Conservation (phyloP, 441 rosid species). For the Eutrema salsugineum region DNA sequence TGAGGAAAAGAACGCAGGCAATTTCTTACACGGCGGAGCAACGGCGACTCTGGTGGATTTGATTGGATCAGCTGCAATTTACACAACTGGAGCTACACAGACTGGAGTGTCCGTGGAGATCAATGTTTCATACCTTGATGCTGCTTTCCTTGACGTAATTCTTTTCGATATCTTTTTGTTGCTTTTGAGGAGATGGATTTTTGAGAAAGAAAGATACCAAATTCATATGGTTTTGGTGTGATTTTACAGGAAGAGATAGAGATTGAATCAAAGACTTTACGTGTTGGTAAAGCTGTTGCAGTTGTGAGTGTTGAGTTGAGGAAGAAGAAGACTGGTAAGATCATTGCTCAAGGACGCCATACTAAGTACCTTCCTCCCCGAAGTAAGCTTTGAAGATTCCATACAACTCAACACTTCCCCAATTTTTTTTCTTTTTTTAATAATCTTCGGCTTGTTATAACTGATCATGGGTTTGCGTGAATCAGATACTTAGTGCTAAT, state of each 20-base stretch:
- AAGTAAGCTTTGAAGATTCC: slow-evolving; percentile 46
- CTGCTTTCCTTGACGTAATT: slow-evolving; percentile 65
- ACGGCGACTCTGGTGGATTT: slow-evolving; percentile 87
- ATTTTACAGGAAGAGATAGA: slow-evolving; percentile 54
- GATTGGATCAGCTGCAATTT: slow-evolving; percentile 71
- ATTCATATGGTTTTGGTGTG: background rate
- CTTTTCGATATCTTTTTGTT: background rate
- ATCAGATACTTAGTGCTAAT: background rate
- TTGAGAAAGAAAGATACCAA: background rate
- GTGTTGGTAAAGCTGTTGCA: slow-evolving; percentile 80
- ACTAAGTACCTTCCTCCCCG: slow-evolving; percentile 63
- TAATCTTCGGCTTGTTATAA: background rate
- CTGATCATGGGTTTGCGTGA: background rate
- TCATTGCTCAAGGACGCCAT: slow-evolving; percentile 89
- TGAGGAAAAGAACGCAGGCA: slow-evolving; percentile 59
- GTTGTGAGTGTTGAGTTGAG: slow-evolving; percentile 72
- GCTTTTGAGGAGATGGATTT: background rate
- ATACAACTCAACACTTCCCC: background rate
- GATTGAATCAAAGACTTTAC: slow-evolving; percentile 31
- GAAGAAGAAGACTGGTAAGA: slow-evolving; percentile 73
- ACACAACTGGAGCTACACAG: slow-evolving; percentile 43
- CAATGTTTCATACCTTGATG: slow-evolving; percentile 79
- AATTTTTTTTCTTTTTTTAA: background rate
- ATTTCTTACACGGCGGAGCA: slow-evolving; percentile 92
- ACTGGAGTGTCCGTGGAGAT: slow-evolving; percentile 82